phyloP scores from a whole-genome alignment of 2,329 filamentous ascomycete genomes.

The Catunica adiposa region DNA sequence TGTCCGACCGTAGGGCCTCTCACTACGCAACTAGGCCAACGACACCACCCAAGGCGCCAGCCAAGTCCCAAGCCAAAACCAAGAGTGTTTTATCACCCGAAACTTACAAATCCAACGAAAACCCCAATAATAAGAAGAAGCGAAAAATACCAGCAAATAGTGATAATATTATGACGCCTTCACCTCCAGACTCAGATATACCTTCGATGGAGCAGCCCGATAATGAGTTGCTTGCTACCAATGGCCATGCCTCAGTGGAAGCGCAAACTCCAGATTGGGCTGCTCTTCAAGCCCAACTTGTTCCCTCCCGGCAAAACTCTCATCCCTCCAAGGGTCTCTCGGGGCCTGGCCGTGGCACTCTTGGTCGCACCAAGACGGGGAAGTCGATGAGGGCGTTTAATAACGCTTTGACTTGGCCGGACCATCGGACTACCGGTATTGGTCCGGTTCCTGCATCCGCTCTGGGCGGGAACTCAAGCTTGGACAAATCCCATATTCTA shows the following conservation, averaged over 20 bases:
- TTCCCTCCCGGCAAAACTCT: no score
- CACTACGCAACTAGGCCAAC: not conserved
- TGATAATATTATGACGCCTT: conserved; percentile 30
- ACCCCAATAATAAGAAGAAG: conserved; percentile 76
- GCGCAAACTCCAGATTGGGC: not conserved
- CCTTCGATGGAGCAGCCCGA: no score
- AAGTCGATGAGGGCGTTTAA: conserved; percentile 41
- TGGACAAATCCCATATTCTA: conserved; percentile 19
- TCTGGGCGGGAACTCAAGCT: conserved; percentile 27
- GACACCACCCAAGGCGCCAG: not conserved
- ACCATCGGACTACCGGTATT: conserved; percentile 10
- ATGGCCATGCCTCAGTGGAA: not conserved
- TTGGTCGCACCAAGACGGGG: conserved; percentile 49
- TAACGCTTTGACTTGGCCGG: conserved; percentile 7
- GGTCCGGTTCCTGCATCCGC: conserved; percentile 12
- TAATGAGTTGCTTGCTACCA: no score
- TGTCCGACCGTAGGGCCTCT: not conserved
- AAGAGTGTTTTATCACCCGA: not conserved
- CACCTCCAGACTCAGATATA: not conserved
- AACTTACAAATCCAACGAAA: conserved; percentile 60
- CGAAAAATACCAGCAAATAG: conserved; percentile 88
- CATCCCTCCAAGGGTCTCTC: conserved; percentile 47
- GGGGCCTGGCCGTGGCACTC: conserved; percentile 68
- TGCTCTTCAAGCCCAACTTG: no score
- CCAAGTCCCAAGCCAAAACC: not conserved